Conservation (phyloP, 805 yeast species). For the Myxozyma neotropica region DNA sequence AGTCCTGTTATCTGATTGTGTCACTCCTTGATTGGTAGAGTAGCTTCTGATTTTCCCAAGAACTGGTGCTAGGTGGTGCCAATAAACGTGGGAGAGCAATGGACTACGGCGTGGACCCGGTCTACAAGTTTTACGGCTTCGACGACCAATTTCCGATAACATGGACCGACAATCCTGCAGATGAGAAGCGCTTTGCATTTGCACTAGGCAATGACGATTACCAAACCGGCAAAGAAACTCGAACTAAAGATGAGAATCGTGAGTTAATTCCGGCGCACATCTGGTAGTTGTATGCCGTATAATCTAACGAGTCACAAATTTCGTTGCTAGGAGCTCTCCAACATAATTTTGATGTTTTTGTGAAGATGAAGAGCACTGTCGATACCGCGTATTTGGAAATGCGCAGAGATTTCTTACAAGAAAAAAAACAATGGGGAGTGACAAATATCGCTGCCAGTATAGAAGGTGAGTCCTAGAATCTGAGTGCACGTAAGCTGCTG, state of each 20-base stretch:
- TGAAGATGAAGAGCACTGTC: conserved; percentile 62
- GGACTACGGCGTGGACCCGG: conserved; percentile 19
- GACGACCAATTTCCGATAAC: conserved; percentile 23
- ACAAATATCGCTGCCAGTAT: conserved; percentile 44
- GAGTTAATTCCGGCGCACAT: conserved; percentile 2
- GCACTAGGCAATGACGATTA: conserved; percentile 8
- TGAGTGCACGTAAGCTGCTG: too few species aligned
- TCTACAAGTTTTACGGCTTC: conserved; percentile 23
- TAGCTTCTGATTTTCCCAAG: too few species aligned
- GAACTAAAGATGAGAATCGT: conserved; percentile 1
- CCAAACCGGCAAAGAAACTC: background rate
- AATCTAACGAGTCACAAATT: background rate
- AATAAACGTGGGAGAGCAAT: background rate
- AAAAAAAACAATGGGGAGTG: conserved; percentile 42
- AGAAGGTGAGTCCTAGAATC: conserved; percentile 39
- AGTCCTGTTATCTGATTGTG: too few species aligned
- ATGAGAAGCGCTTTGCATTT: conserved; percentile 16
- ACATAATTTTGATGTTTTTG: conserved; percentile 63
- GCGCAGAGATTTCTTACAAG: conserved; percentile 44
- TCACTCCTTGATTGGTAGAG: too few species aligned
- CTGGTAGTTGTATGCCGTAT: too few species aligned
- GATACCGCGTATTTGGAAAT: conserved; percentile 63
- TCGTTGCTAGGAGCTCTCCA: conserved; percentile 7
- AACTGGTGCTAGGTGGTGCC: background rate
- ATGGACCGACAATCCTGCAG: conserved; percentile 17